phyloP scores from a whole-genome alignment of 2,329 filamentous ascomycete species.

The Exophiala viscosa region DNA sequence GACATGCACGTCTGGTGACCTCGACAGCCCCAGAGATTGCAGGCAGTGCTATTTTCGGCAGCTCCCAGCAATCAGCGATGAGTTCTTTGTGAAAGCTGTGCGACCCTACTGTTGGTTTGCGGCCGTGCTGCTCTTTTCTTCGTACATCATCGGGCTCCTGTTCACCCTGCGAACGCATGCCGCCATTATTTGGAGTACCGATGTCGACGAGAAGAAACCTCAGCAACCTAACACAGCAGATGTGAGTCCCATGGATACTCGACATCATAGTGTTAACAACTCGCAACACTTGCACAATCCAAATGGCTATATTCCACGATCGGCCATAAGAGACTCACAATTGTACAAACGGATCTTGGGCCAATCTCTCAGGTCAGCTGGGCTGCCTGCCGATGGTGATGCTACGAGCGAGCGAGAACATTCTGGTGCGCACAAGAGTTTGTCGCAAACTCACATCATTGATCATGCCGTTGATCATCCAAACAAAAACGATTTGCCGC shows the following conservation, averaged over 20 bases:
- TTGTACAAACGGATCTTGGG: slow-evolving; percentile 91
- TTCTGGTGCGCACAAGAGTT: slow-evolving; percentile 24
- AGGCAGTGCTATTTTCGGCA: slow-evolving; percentile 93
- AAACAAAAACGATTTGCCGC: slow-evolving; percentile 42
- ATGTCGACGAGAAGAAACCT: slow-evolving; percentile 71
- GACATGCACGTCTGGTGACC: slow-evolving; percentile 55
- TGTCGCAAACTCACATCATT: slow-evolving; percentile 42
- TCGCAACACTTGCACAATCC: slow-evolving; percentile 29
- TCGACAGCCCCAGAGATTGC: slow-evolving; percentile 64
- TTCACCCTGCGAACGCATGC: slow-evolving; percentile 96
- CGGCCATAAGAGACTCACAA: slow-evolving; percentile 79
- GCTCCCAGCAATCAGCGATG: slow-evolving; percentile 73
- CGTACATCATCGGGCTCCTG: slow-evolving; percentile 88
- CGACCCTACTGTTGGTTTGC: slow-evolving; percentile 90
- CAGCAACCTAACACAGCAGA: slow-evolving; percentile 45
- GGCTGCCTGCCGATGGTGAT: slow-evolving; percentile 56
- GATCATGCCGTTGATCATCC: slow-evolving; percentile 44
- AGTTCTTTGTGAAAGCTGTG: slow-evolving; percentile 86
- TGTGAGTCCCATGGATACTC: slow-evolving; percentile 34
- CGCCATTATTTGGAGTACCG: slow-evolving; percentile 92
- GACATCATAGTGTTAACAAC: slow-evolving; percentile 33
- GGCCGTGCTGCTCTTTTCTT: slow-evolving; percentile 79
- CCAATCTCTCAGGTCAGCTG: slow-evolving; percentile 81
- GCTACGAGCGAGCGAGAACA: slow-evolving; percentile 30
- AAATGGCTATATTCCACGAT: slow-evolving; percentile 43